Base-by-base conservation (phyloP, 768 basidiomycete genomes). In the Paxillus ammoniavirescens region DNA sequence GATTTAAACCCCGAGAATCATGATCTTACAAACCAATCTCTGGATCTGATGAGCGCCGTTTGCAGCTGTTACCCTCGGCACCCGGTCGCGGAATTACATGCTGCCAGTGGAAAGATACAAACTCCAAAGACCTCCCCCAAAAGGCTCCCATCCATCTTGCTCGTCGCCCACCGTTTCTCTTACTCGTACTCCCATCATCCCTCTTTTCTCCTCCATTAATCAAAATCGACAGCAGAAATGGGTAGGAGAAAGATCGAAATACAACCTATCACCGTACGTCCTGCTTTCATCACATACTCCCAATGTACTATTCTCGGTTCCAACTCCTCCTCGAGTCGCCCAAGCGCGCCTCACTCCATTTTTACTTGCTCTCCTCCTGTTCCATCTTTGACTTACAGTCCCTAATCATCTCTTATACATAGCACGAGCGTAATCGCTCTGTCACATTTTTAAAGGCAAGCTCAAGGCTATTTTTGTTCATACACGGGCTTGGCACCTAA, bases 361-460 rank as follows among this genome's bases (percentile, higher is more conserved):
- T 70, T 70, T 70, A 64, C 64, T 49, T 49, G 49, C 48, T 26
- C 54, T 6, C 49, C 57, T 58, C 55, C 53, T 54, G 57, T 68
- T 65, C 63, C 64, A 61, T 63, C 70, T 66, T 70, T 70, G 62
- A 61, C 67, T 45, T 53, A 10, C 47, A 61, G 61, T 58, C 64
- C 66, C 67, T 61, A 68, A 72, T 69, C 0, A n/a, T 49, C 35
- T 65, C 71, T 72, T 78, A 75, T 73, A 70, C 74, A 73, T 79
- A 93, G 90, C 88, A 93, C 75, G 91, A 93, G 74, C 86, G 91
- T 74, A 93, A 92, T 72, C 87, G 91, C 62, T 87, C 89, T 57
- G 91, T 93, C 69, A 93, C 91, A 62, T 93, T 92, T 80, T 77
- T 92, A 75, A 93, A 92, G 84, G 91, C 80, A 76, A 61, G 77